phyloP scores from a whole-genome alignment of 176 grass and related monocot species.

The Cenchrus americanus region DNA sequence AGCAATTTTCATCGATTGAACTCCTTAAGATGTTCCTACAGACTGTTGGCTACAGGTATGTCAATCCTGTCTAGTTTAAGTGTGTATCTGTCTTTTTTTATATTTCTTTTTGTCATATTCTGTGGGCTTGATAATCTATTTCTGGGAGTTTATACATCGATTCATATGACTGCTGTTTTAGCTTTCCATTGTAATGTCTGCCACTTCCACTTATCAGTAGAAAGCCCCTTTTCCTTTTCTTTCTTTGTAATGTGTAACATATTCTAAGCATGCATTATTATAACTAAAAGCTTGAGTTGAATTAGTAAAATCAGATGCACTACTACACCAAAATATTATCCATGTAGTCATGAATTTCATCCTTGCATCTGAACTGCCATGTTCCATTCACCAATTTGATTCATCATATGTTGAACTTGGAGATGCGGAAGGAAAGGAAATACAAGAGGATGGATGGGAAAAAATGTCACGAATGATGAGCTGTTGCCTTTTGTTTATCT shows the following conservation, averaged over 20 bases:
- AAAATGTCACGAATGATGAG: background rate
- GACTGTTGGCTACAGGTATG: constrained; percentile 74
- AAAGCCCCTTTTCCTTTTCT: background rate
- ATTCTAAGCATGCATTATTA: constrained; percentile 6
- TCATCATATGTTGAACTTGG: background rate
- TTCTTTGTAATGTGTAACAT: background rate
- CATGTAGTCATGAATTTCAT: constrained; percentile 28
- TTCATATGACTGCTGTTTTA: constrained; percentile 29
- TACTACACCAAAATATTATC: background rate
- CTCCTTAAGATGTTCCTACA: constrained; percentile 98
- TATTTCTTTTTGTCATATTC: constrained; percentile 4
- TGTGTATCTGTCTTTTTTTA: constrained; percentile 19
- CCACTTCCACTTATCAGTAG: background rate
- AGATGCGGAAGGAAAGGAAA: background rate
- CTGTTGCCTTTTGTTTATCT: background rate
- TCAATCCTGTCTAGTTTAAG: constrained; percentile 23
- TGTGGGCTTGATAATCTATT: constrained; percentile 27
- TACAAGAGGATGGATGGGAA: background rate
- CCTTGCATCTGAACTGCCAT: background rate
- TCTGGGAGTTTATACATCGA: background rate
- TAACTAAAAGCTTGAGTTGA: constrained; percentile 22
- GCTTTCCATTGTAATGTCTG: background rate
- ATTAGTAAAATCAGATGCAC: background rate
- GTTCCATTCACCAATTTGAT: constrained; percentile 8
- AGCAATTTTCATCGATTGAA: constrained; percentile 89